Percentiles rank a stretch among this genome's conserved stretches.
Conservation (phyloP, 2,329 filamentous ascomycete genomes). For the Clarireedia monteithiana region DNA sequence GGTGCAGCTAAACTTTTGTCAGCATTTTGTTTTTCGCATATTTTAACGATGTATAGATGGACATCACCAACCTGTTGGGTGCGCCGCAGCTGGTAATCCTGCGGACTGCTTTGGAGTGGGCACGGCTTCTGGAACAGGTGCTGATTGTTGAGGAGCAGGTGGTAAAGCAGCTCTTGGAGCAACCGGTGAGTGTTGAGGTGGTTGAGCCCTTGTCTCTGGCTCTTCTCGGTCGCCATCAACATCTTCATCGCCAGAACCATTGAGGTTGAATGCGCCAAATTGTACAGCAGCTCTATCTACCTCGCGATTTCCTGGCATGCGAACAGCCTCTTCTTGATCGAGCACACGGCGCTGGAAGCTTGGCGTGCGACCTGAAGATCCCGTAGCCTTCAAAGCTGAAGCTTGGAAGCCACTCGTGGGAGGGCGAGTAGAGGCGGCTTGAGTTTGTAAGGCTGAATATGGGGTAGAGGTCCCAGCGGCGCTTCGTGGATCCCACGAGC, state of each 20-base stretch:
- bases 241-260: conserved; percentile 68
- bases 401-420: conserved; percentile 67
- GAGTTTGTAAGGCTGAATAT: conserved; percentile 54
- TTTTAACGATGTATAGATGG: not conserved
- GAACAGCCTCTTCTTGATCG: conserved; percentile 94
- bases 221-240: conserved; percentile 94
- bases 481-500: conserved; percentile 69
- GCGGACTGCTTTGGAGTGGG: conserved; percentile 34
- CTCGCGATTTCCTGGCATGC: conserved; percentile 95
- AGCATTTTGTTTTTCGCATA: conserved; percentile 3
- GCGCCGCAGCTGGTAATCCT: conserved; percentile 43
- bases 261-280: conserved; percentile 91
- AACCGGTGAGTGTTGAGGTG: conserved; percentile 86
- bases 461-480: conserved; percentile 55
- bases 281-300: conserved; percentile 90
- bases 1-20: conserved; percentile 22
- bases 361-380: conserved; percentile 55
- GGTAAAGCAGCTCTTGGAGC: conserved; percentile 81
- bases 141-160: conserved; percentile 50
- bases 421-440: conserved; percentile 44
- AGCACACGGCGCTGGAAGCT: conserved; percentile 81
- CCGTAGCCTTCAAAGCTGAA: conserved; percentile 72
- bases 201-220: conserved; percentile 86
- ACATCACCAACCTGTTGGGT: conserved; percentile 32
- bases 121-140: conserved; percentile 48